phyloP scores from a whole-genome alignment of 352 stramenopile species.

The Thalassiosira livingstoniorum region DNA sequence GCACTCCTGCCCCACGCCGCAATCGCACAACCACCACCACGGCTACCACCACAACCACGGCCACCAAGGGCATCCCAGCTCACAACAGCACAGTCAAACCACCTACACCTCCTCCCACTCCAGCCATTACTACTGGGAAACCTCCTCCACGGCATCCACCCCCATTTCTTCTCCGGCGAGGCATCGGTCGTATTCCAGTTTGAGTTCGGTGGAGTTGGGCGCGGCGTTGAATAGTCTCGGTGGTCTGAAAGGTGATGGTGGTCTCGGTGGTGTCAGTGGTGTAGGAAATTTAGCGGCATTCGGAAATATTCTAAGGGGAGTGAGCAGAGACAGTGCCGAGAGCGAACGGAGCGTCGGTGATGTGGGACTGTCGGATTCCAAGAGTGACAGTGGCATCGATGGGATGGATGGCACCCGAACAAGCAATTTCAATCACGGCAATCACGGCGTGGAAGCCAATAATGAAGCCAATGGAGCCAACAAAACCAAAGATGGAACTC shows the following conservation, averaged over 20 bases:
- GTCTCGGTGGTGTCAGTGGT: not conserved
- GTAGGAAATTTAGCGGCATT: not conserved
- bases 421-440: not conserved
- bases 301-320: not conserved
- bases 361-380: not conserved
- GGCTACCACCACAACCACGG: too few species aligned
- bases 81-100: too few species aligned
- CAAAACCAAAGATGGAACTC: too few species aligned
- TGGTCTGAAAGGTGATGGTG: not conserved
- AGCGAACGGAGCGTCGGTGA: not conserved
- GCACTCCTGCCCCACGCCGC: not conserved
- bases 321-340: too few species aligned
- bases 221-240: not conserved
- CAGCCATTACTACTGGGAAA: not conserved
- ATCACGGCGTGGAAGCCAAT: not conserved
- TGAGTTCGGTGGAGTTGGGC: not conserved
- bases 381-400: not conserved
- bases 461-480: not conserved
- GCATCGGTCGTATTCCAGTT: not conserved
- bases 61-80: too few species aligned
- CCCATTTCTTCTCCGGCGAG: not conserved
- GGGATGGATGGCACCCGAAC: not conserved
- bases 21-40: too few species aligned
- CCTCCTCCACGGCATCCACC: slow-evolving; percentile 1
- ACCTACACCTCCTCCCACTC: not conserved